Base-by-base conservation (phyloP, 768 basidiomycete genomes). In the Tricholoma furcatifolium region DNA sequence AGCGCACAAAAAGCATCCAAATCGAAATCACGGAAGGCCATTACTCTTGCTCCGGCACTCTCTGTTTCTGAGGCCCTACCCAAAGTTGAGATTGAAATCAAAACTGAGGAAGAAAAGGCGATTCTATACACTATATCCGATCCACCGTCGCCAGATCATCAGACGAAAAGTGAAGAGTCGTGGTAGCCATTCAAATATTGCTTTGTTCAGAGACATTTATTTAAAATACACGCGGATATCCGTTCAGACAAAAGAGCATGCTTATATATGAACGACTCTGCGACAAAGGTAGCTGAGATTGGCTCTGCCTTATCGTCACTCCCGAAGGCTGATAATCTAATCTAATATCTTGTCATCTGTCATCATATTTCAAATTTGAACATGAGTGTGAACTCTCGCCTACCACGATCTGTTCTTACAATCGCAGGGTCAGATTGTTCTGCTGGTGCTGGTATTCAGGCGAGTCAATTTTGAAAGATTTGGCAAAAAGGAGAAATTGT, bases 391-490 rank as follows among this genome's bases (percentile, higher is more conserved):
- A 27, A 17, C 31, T n/a, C 8, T 18, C 8, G 32, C 23, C n/a
- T 34, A 20, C 30, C 43, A 47, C 47, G 51, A 21, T 56, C 76
- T 1, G 72, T 88, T 1, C 64, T 92, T 50, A 87, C 88, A 0
- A 90, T 92, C 7, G 88, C 89, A 17, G 87, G 92, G 7, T 84
- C 89, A 12, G 93, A 95, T 62, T 82, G 85, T 2, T 81, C 88
- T 27, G 91, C 91, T 20, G 93, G 93, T 1, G 93, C 93, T 27
- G 94, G 93, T 0, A 92, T 97, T 21, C 93, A 95, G 74, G 91
- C 87, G 56, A 50, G 57, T 58, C 70, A 27, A 6, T 21, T 11
- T 17, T 3, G 31, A 18, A 15, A 18, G 4, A 45, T 18, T n/a
- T 10, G 15, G 12, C 20, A 24, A 18, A 27, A 27, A 4, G 27